Percentiles rank a stretch among this genome's conserved stretches.
Evolutionary conservation across 2,329 filamentous ascomycete genomes (phyloP).

Genomic region (Tolypocladium sp.): DNA sequence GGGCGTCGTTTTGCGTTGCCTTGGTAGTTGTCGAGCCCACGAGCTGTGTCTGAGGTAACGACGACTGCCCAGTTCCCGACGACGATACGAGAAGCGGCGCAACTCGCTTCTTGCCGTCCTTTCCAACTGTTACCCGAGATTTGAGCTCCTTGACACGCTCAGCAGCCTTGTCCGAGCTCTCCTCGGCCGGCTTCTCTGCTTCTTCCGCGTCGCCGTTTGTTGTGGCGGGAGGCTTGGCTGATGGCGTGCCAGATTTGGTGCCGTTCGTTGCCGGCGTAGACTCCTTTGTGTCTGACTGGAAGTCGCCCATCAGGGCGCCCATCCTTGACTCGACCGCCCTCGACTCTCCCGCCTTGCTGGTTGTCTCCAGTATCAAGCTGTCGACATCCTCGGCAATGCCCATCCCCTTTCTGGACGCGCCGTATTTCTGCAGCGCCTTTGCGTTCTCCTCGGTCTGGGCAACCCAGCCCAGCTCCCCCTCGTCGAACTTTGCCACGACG

Average conservation of each 20-base stretch:
- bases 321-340: slow-evolving; percentile 88
- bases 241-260: slow-evolving; percentile 30
- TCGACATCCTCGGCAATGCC: slow-evolving; percentile 91
- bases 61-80: slow-evolving; percentile 78
- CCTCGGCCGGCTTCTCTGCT: slow-evolving; percentile 26
- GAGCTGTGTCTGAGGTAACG: slow-evolving; percentile 78
- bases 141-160: slow-evolving; percentile 59
- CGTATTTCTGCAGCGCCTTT: slow-evolving; percentile 86
- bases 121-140: slow-evolving; percentile 86
- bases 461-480: slow-evolving; percentile 83
- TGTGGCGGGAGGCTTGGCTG: slow-evolving; percentile 23
- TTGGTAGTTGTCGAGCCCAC: slow-evolving; percentile 65
- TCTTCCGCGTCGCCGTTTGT: slow-evolving; percentile 30
- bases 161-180: slow-evolving; percentile 42
- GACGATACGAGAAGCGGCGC: slow-evolving; percentile 86
- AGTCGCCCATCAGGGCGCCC: slow-evolving; percentile 96
- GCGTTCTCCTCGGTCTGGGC: slow-evolving; percentile 83
- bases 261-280: slow-evolving; percentile 39
- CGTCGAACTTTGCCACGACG: slow-evolving; percentile 70
- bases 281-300: slow-evolving; percentile 46
- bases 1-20: slow-evolving; percentile 57
- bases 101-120: slow-evolving; percentile 94
- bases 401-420: slow-evolving; percentile 75
- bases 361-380: slow-evolving; percentile 76
- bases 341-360: slow-evolving; percentile 83